Evolutionary conservation across 768 basidiomycete species (phyloP).

Genomic region (Serendipita sp.): DNA sequence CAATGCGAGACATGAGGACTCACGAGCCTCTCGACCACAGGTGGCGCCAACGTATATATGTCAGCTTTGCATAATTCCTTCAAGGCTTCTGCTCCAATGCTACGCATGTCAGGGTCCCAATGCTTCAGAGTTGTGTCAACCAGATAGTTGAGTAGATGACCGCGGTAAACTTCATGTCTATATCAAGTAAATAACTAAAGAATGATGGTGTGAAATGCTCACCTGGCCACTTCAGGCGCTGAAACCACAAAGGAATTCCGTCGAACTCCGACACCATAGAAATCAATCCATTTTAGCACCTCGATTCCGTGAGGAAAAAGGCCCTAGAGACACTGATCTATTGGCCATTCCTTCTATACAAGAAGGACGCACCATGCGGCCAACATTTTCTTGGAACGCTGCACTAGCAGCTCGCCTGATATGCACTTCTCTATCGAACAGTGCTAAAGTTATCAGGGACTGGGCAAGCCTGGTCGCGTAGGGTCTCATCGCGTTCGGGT

Average conservation of each 20-base stretch:
- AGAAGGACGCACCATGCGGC: conserved; percentile 54
- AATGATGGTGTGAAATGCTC: conserved; percentile 19
- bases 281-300: conserved; percentile 81
- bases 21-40: conserved; percentile 37
- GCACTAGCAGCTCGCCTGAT: conserved; percentile 93
- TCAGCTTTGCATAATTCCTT: conserved; percentile 49
- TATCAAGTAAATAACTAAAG: conserved; percentile 1
- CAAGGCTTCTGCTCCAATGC: conserved; percentile 60
- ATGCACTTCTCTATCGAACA: conserved; percentile 87
- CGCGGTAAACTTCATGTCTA: conserved; percentile 67
- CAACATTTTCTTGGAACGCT: conserved; percentile 93
- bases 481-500: conserved; percentile 37
- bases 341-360: background rate
- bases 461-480: conserved; percentile 52
- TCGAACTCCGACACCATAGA: conserved; percentile 79
- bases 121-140: conserved; percentile 62
- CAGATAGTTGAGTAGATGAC: conserved; percentile 53
- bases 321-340: conserved; percentile 32
- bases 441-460: conserved; percentile 56
- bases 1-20: conserved; percentile 15
- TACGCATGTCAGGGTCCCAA: conserved; percentile 75
- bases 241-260: conserved; percentile 72
- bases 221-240: conserved; percentile 79
- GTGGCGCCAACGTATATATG: conserved; percentile 34
- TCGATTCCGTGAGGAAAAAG: conserved; percentile 90